phyloP scores from a whole-genome alignment of 2,329 filamentous ascomycete species.

The Colletotrichum sidae region DNA sequence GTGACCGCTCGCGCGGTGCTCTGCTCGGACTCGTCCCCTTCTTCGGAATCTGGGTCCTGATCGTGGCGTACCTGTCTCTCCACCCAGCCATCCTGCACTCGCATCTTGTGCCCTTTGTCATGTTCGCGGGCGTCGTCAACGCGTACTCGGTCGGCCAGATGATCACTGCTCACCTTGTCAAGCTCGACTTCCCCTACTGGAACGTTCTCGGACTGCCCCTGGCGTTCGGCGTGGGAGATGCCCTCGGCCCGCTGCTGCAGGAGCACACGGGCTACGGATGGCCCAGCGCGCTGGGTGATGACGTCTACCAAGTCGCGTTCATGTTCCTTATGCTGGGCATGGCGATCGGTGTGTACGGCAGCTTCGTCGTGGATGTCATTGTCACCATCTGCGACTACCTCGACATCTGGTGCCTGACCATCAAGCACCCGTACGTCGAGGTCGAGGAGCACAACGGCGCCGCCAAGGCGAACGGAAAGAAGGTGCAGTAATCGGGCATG shows the following conservation, averaged over 20 bases:
- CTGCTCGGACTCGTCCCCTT: conserved; percentile 88
- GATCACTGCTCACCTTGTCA: conserved; percentile 93
- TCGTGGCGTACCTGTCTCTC: conserved; percentile 83
- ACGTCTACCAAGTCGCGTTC: conserved; percentile 90
- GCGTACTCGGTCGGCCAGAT: conserved; percentile 96
- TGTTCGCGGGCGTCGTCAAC: conserved; percentile 91
- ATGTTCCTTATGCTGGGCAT: conserved; percentile 89
- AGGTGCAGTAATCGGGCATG: conserved; percentile 45
- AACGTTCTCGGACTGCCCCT: conserved; percentile 88
- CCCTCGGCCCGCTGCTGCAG: conserved; percentile 76
- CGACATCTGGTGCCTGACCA: conserved; percentile 98
- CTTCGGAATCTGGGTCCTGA: conserved; percentile 79
- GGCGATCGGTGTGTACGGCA: conserved; percentile 92
- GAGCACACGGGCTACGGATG: conserved; percentile 73
- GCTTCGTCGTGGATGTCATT: conserved; percentile 97
- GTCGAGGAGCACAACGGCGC: conserved; percentile 46
- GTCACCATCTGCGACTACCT: conserved; percentile 98
- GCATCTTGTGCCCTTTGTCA: conserved; percentile 88
- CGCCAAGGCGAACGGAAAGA: conserved; percentile 51
- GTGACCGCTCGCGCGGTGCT: conserved; percentile 78
- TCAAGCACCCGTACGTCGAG: conserved; percentile 82
- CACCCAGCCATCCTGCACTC: conserved; percentile 85
- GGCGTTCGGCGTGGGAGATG: conserved; percentile 82
- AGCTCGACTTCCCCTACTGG: conserved; percentile 88
- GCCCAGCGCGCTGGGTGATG: conserved; percentile 80